phyloP scores from a whole-genome alignment of 495 filamentous ascomycete genomes.

The Trichocladium uniseriatum region DNA sequence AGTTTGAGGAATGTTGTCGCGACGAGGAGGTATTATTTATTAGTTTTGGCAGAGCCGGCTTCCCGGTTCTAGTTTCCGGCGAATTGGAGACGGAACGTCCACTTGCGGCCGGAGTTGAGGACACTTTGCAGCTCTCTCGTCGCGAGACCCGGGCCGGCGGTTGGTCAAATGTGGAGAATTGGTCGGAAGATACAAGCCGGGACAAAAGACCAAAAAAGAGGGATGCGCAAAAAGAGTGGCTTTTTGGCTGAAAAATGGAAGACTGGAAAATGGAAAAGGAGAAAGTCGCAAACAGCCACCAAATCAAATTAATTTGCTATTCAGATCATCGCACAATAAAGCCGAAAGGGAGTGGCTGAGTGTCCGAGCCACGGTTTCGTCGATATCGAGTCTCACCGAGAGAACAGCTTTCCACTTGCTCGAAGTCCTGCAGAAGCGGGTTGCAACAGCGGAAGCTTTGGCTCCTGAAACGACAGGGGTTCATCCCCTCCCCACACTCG shows the following conservation, averaged over 20 bases:
- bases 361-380: no score
- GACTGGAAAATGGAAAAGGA: neutral
- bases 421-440: no score
- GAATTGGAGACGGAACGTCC: slow-evolving; percentile 5
- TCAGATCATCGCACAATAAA: neutral
- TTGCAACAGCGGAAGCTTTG: no score
- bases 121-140: slow-evolving; percentile 17
- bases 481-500: neutral
- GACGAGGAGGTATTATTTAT: slow-evolving; percentile 5
- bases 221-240: neutral
- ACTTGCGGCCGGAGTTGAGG: slow-evolving; percentile 9
- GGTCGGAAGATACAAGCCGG: neutral
- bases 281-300: no score
- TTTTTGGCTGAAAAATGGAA: neutral
- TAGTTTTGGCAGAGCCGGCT: neutral
- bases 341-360: no score
- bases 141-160: slow-evolving; percentile 5
- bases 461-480: slow-evolving; percentile 1
- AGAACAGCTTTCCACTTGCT: slow-evolving; percentile 11
- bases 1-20: neutral
- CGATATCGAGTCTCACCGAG: no score
- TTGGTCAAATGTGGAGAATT: slow-evolving; percentile 12
- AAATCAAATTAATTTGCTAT: neutral
- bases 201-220: neutral
- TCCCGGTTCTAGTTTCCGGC: slow-evolving; percentile 12